Percentiles rank a stretch among this genome's conserved stretches.
Conservation (phyloP, 257 asterid genomes). For the Solanum corneliomulleri region DNA sequence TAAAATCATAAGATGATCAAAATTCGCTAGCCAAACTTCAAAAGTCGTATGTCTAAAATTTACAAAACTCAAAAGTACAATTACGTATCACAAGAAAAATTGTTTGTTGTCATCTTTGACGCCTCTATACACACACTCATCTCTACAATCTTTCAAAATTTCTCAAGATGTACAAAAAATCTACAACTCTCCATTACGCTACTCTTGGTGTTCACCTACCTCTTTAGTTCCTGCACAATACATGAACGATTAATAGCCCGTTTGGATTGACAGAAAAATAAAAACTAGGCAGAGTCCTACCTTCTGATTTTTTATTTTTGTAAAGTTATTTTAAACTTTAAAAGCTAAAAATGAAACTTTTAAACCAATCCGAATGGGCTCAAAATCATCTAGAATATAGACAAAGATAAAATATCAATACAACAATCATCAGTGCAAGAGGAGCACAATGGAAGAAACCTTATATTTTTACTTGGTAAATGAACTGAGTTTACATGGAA, state of each 20-base stretch:
- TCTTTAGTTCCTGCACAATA: background rate
- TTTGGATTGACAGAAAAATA: too few relatives aligned
- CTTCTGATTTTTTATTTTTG: too few relatives aligned
- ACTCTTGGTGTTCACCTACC: background rate
- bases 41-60: background rate
- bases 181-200: background rate
- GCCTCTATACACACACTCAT: background rate
- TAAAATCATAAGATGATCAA: background rate
- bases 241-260: background rate
- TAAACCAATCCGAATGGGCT: too few relatives aligned
- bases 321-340: too few relatives aligned
- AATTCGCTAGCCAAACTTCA: background rate
- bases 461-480: too few relatives aligned
- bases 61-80: background rate
- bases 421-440: too few relatives aligned
- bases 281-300: too few relatives aligned
- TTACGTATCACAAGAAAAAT: background rate
- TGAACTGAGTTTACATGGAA: too few relatives aligned
- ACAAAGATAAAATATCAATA: too few relatives aligned
- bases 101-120: background rate
- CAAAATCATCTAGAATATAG: too few relatives aligned
- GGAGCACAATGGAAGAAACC: too few relatives aligned
- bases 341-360: too few relatives aligned
- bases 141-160: background rate
- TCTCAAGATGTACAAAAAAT: background rate